Evolutionary conservation across 352 stramenopile genomes (phyloP), one percentile per base, ranked within the genome.

Genomic region (Pythium volutum): DNA sequence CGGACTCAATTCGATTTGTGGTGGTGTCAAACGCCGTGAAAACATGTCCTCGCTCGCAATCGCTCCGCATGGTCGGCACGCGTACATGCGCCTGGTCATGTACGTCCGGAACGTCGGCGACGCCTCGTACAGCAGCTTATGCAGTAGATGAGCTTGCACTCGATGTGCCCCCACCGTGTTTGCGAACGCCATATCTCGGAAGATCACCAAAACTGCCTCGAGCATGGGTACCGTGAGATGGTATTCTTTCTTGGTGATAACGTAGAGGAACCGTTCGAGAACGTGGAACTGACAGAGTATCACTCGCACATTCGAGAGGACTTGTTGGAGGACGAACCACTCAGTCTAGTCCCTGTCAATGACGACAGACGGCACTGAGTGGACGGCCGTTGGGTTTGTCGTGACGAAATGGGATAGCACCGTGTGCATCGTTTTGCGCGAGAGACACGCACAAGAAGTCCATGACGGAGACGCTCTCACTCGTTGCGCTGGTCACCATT

Each of bases 1-100:
- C 20, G 9, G 51, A 29, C 36, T 58, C 51, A 20, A 58, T 34
- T 12, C 36, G 9, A 16, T 58, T 58, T 9, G 20, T 48, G 0
- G 51, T 58, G 0, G 51, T 47, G 20, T 48, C 48, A 8, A 48
- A n/a, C 1, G 51, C 51, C 6, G 34, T 48, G 34, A 58, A 58
- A 0, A 58, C 23, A 0, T 31, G 11, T 11, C 34, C 33, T 15
- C 36, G 33, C 34, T 48, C 36, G n/a, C 39, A 45, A 16, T 45
- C 39, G 18, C 39, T 22, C 39, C 39, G 22, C 39, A 45, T 23
- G 39, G 39, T 7, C 39, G 39, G 1, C 39, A 45, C 9, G 20
- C 22, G 16, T 45, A 45, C 16, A 14, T 23, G 39, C 39, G 20
- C 18, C 5, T 7, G 16, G 39, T 7, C 39, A 45, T 45, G 39